Base-by-base conservation (phyloP, 2,329 filamentous ascomycete species). In the Myotisia sp. region DNA sequence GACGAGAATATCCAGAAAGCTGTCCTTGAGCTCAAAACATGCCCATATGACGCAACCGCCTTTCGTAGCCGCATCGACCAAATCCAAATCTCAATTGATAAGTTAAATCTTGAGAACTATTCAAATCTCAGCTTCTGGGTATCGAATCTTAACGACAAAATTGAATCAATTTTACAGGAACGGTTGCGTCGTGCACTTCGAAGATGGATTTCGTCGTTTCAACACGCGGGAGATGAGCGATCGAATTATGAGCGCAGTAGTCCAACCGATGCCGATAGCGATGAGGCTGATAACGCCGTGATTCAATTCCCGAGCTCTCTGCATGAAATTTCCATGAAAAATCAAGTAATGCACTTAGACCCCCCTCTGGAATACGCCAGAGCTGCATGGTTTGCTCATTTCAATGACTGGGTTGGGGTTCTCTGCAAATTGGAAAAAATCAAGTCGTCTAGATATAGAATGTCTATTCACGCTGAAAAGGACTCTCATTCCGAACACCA, bases 311-410 rank as follows among this genome's bases (percentile, higher is more conserved):
- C 59, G 4, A 51, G 51, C 20, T 70, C 92, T 16, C 69, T 90
- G 10, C 83, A 94, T 46, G 90, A 98, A 54, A 79, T 99, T 36
- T 90, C 84, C 4, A 98, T 98, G 84, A 81, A 83, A 20, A 95
- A 95, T 48, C 90, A 98, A 56, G 80, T 94, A 44, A 93, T 99
- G 45, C 93, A 92, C 51, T 71, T 98, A 17, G 90, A 94, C 34
- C 92, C 90, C 3, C 90, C 90, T 4, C 66, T 95, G 33, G 85
- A 93, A 53, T 90, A 78, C 53, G 86, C 90, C 10, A 75, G 86
- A 44, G 86, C 87, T 8, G 87, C 79, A 52, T 99, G 92, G 90
- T 82, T 92, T 51, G 68, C 79, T 12, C 86, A 94, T 46, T 68
- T 99, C 26, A 86, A 95, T 47, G 74, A 84, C 21, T 98, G 90